phyloP scores from a whole-genome alignment of 1,139 yeast species.

The Citeromyces siamensis region DNA sequence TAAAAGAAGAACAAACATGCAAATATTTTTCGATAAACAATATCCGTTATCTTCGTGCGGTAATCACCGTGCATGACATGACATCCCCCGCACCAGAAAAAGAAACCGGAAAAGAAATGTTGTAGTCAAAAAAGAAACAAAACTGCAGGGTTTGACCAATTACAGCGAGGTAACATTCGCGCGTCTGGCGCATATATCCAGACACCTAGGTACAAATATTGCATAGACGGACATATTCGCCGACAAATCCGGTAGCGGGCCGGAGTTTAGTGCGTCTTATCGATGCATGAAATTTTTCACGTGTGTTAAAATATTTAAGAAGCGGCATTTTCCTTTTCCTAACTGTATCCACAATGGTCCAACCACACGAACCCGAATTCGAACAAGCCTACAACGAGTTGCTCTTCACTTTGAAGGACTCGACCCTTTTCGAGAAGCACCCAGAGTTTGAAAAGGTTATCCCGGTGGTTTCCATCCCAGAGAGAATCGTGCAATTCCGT shows the following conservation, averaged over 20 bases:
- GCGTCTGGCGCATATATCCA: too few relatives aligned
- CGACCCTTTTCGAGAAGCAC: conserved; percentile 77
- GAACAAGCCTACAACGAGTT: conserved; percentile 97
- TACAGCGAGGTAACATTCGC: too few relatives aligned
- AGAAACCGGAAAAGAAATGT: too few relatives aligned
- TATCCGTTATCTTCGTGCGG: too few relatives aligned
- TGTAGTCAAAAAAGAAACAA: too few relatives aligned
- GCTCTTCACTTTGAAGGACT: conserved; percentile 77
- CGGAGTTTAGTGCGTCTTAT: conserved; percentile 3
- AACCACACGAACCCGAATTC: conserved; percentile 82
- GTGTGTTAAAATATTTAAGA: not conserved
- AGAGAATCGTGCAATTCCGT: conserved; percentile 93
- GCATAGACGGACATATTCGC: not conserved
- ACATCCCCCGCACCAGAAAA: too few relatives aligned
- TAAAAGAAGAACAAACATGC: too few relatives aligned
- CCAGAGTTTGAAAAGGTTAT: conserved; percentile 87
- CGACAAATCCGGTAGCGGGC: not conserved
- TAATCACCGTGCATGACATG: too few relatives aligned
- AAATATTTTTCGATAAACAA: too few relatives aligned
- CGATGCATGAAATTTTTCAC: conserved; percentile 4
- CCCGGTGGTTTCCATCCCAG: conserved; percentile 89
- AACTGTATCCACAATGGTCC: conserved; percentile 15
- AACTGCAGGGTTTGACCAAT: too few relatives aligned
- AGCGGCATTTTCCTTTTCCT: not conserved
- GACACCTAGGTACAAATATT: too few relatives aligned